These are phyloP conservation scores for Globisporangium iwayamae DNA, from an alignment of 352 stramenopile species.

Conservation along the genomic window DNA sequence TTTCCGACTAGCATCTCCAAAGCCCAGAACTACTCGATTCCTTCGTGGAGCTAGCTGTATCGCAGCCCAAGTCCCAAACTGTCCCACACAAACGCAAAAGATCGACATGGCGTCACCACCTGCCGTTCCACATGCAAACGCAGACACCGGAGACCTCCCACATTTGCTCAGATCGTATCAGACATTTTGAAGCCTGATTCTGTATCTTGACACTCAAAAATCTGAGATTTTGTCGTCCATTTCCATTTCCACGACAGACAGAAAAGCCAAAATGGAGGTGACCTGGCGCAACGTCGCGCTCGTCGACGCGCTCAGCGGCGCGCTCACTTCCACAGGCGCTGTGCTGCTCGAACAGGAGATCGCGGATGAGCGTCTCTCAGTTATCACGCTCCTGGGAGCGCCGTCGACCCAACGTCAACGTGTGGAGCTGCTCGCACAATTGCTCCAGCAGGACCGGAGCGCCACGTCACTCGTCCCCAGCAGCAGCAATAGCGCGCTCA, in stretches of 20 bases:
- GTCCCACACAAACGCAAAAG: no score
- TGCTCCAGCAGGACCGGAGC: constrained; percentile 24
- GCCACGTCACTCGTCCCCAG: background rate
- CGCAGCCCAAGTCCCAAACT: no score
- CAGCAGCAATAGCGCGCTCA: constrained; percentile 21
- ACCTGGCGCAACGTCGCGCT: constrained; percentile 43
- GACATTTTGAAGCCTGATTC: no score
- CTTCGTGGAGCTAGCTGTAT: no score
- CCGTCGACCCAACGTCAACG: constrained; percentile 24
- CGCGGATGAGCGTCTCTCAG: constrained; percentile 43
- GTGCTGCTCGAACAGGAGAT: constrained; percentile 42
- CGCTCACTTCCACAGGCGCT: constrained; percentile 28
- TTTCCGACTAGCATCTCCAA: no score
- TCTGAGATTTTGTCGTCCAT: background rate
- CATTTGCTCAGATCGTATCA: no score
- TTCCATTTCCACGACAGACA: background rate
- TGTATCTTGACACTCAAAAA: background rate
- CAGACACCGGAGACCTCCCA: no score
- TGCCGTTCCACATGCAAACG: no score
- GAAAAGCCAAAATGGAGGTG: constrained; percentile 31
- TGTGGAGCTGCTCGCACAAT: constrained; percentile 27
- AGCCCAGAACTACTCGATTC: no score
- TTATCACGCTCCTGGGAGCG: constrained; percentile 44
- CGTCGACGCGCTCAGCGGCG: constrained; percentile 26
- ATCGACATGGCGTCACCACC: no score